Conservation (phyloP, 1,284 basidiomycete genomes). For the Boletus mariae region DNA sequence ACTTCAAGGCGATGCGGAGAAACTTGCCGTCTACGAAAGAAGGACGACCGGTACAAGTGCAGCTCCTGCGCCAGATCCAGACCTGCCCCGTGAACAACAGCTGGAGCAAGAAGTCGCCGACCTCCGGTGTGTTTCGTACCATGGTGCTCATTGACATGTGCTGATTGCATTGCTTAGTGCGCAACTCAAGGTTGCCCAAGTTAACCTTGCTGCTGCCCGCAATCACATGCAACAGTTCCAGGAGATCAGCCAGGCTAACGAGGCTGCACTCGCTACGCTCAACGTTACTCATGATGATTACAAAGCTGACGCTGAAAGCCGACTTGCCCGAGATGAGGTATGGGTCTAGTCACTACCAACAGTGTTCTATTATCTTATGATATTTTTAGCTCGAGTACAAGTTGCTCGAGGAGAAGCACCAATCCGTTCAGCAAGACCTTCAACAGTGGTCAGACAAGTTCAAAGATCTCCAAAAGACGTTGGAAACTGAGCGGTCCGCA, state of each 20-base stretch:
- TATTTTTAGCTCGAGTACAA: conserved; percentile 60
- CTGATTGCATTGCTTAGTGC: conserved; percentile 43
- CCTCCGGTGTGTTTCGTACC: conserved; percentile 52
- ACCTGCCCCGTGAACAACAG: conserved; percentile 68
- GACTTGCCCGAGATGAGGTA: conserved; percentile 66
- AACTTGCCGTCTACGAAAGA: conserved; percentile 83
- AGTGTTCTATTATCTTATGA: conserved; percentile 5
- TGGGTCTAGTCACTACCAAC: conserved; percentile 12
- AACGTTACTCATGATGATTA: conserved; percentile 78
- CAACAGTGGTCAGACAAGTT: conserved; percentile 48
- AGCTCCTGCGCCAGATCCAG: conserved; percentile 38
- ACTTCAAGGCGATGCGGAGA: conserved; percentile 75
- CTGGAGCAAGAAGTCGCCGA: conserved; percentile 84
- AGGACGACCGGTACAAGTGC: conserved; percentile 39
- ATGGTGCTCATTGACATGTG: neutral
- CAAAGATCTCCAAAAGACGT: conserved; percentile 56
- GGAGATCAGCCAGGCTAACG: conserved; percentile 78
- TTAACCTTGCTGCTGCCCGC: conserved; percentile 67
- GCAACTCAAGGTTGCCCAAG: conserved; percentile 69
- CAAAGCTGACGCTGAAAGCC: conserved; percentile 63
- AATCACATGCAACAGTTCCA: conserved; percentile 81
- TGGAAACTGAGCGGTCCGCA: conserved; percentile 62
- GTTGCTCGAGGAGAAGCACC: conserved; percentile 61
- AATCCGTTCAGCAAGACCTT: conserved; percentile 55
- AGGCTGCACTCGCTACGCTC: conserved; percentile 68